Evolutionary conservation across 192 early-diverging fungal genomes (phyloP).

Genomic region (Lobosporangium transversale): DNA sequence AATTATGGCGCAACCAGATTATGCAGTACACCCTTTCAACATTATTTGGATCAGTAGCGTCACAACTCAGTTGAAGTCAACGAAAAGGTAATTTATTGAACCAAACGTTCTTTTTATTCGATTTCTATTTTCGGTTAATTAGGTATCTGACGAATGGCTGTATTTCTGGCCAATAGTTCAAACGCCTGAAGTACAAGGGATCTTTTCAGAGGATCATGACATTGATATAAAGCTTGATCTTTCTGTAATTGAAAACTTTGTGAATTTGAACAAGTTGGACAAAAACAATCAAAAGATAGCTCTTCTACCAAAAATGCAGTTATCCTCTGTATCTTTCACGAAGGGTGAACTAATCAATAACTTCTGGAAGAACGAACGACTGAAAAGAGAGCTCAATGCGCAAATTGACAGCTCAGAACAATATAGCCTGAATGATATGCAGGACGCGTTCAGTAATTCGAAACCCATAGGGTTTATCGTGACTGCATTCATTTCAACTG

Average conservation of each 20-base stretch:
- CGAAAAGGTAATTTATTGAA: conserved; percentile 11
- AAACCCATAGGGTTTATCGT: neutral
- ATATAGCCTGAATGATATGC: neutral
- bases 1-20: no score
- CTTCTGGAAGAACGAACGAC: neutral
- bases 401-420: neutral
- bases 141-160: no score
- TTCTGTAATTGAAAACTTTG: conserved; percentile 4
- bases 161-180: no score
- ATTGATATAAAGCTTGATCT: neutral
- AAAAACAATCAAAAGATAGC: neutral
- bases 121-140: neutral
- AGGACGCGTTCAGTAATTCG: neutral
- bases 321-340: neutral
- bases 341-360: neutral
- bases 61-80: no score
- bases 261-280: conserved; percentile 1
- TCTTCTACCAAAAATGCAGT: neutral
- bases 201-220: neutral
- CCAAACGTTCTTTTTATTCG: neutral
- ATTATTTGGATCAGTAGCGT: no score
- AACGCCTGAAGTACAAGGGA: neutral
- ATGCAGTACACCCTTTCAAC: no score
- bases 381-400: neutral
- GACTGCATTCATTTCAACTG: neutral